A percentile compares a stretch with the other conserved stretches of the same genome.
Evolutionary conservation across 2,329 filamentous ascomycete species (phyloP).

Genomic region (Epichloe typhina): DNA sequence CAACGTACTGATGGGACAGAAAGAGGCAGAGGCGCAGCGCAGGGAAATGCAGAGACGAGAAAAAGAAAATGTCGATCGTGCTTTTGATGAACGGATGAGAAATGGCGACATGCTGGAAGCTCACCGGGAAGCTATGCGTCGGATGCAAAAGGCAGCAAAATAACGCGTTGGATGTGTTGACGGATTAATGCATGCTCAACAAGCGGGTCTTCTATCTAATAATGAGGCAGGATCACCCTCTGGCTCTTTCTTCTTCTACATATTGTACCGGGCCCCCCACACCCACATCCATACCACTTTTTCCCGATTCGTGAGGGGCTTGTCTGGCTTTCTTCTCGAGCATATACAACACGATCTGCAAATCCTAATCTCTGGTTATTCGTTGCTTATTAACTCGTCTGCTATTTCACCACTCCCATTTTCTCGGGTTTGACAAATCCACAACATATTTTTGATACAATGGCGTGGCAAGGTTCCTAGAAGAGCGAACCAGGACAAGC

Average conservation of each 20-base stretch:
- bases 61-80: conserved; percentile 44
- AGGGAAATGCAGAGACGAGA: conserved; percentile 44
- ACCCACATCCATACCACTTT: neutral
- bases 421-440: neutral
- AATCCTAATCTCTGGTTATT: neutral
- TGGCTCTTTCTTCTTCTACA: neutral
- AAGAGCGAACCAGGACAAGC: neutral
- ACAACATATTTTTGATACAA: conserved; percentile 3
- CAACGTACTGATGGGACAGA: conserved; percentile 44
- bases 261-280: neutral
- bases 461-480: neutral
- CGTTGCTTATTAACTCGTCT: neutral
- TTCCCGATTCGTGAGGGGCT: neutral
- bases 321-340: neutral
- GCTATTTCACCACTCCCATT: neutral
- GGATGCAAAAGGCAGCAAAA: conserved; percentile 46
- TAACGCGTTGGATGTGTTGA: neutral
- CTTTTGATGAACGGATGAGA: conserved; percentile 64
- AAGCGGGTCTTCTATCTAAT: neutral
- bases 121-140: conserved; percentile 67
- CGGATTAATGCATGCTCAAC: neutral
- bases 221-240: neutral
- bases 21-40: conserved; percentile 47
- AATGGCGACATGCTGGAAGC: conserved; percentile 60
- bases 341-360: neutral